Conservation (phyloP, 2,329 filamentous ascomycete genomes). For the Paramyrothecium sp. region DNA sequence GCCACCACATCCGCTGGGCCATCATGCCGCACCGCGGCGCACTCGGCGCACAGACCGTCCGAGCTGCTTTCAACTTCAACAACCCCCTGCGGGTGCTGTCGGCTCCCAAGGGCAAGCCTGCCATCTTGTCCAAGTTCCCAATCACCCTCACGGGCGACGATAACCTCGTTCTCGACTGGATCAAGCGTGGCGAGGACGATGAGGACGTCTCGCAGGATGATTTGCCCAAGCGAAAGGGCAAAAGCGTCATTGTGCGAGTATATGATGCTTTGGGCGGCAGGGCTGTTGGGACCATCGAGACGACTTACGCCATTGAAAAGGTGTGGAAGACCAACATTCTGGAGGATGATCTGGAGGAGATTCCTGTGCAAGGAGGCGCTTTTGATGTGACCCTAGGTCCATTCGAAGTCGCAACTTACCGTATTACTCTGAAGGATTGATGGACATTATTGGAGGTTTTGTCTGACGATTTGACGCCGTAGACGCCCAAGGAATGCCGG, state of each 20-base stretch:
- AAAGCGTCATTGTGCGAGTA: not conserved
- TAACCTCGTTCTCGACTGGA: not conserved
- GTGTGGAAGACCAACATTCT: not conserved
- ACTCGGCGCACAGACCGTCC: not conserved
- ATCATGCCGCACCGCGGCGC: not conserved
- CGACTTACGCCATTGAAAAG: not conserved
- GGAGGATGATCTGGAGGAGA: not conserved
- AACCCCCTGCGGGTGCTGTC: not conserved
- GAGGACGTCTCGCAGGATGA: not conserved
- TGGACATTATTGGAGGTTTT: too few relatives aligned
- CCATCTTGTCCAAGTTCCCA: not conserved
- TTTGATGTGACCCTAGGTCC: not conserved
- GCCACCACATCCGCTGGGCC: not conserved
- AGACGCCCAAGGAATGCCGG: too few relatives aligned
- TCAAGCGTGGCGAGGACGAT: not conserved
- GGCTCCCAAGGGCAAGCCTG: not conserved
- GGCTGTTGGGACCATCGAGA: not conserved
- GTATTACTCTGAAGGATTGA: not conserved
- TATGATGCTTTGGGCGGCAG: not conserved
- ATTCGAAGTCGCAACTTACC: not conserved
- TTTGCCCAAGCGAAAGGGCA: not conserved
- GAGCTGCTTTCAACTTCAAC: not conserved
- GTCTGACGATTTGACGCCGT: too few relatives aligned
- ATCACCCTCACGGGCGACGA: not conserved
- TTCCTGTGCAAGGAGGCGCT: not conserved